Base-by-base conservation (phyloP, 306 rosid genomes). In the Pterocarpus macrocarpus region DNA sequence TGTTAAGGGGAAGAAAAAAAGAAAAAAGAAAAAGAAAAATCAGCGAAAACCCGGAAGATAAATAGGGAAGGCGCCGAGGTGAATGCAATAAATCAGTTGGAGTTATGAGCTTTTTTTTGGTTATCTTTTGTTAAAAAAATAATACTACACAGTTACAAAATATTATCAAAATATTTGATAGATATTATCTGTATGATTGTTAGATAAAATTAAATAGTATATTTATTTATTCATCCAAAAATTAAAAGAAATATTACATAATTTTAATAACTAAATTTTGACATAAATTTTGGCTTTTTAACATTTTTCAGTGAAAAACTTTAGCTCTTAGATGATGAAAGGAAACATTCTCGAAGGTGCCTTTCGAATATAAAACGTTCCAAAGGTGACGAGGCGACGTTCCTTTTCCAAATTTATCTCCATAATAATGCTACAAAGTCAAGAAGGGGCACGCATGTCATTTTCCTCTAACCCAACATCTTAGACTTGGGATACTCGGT, bases 381-480 rank as follows among this genome's bases (percentile, higher is more conserved):
- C 38, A 64, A 32, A 38, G 8, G 45, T 1, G 55, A 36, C 11
- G 45, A n/a, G 8, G 2, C 17, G 7, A 11, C 11, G 35, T 2
- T 69, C 6, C 34, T 43, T 69, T 80, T 50, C 14, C 66, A 70
- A 66, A 43, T 34, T 69, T 57, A 11, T 67, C 38, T 76, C 71
- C 77, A 36, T 2, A 43, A 36, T 2, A 43, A 15, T 22, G 78
- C 11, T 36, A 5, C 33, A 79, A 73, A 79, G 92, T 88, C 92
- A 87, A 88, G 5, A 82, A 83, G 85, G 97, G 93, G 82, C 62
- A 84, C 41, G 75, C 74, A 2, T 52, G 96, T 88, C 87, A 79
- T 84, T 88, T 82, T 35, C 1, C 61, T 4, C 2, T 15, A 22
- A 76, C 73, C 83, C 84, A 79, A 75, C 83, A 12, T 15, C 57